Percentiles rank a stretch among this genome's conserved stretches.
These are phyloP conservation scores for Hypoxylon lenormandii DNA, from an alignment of 495 filamentous ascomycete species.

Conservation along the genomic window DNA sequence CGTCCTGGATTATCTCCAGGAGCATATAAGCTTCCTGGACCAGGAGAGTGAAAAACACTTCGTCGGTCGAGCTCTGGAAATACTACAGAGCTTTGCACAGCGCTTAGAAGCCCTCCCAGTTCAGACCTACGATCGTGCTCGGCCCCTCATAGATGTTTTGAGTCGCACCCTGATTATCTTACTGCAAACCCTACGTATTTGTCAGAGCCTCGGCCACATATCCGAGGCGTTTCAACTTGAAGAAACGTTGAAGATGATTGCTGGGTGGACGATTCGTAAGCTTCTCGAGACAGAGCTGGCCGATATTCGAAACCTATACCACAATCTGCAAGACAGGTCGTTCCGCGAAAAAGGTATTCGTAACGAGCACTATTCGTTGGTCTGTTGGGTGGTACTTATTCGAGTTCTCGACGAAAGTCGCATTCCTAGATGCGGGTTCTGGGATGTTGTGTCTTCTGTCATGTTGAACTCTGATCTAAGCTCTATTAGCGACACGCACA, in stretches of 20 bases:
- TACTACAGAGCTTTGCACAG: conserved; percentile 56
- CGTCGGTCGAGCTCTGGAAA: conserved; percentile 58
- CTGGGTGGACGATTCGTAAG: conserved; percentile 53
- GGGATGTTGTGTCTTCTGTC: conserved; percentile 66
- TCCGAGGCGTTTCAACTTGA: conserved; percentile 57
- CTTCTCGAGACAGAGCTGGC: conserved; percentile 63
- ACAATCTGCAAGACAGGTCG: conserved; percentile 66
- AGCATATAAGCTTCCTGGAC: conserved; percentile 52
- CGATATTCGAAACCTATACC: conserved; percentile 70
- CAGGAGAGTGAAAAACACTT: conserved; percentile 54
- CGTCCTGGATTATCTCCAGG: conserved; percentile 56
- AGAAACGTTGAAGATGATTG: conserved; percentile 56
- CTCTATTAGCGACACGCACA: conserved; percentile 59
- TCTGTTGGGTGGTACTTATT: conserved; percentile 75
- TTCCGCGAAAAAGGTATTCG: conserved; percentile 75
- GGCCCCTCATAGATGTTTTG: conserved; percentile 45
- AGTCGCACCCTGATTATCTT: conserved; percentile 48
- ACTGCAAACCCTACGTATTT: conserved; percentile 53
- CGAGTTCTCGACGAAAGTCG: conserved; percentile 66
- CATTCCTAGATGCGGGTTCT: conserved; percentile 66
- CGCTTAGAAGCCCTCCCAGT: conserved; percentile 49
- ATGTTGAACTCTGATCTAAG: conserved; percentile 49
- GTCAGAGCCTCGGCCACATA: conserved; percentile 40
- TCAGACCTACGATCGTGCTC: conserved; percentile 18
- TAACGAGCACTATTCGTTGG: conserved; percentile 66